A percentile compares a stretch with the other conserved stretches of the same genome.
Evolutionary conservation across 1,139 yeast genomes (phyloP).

Genomic region (Pichia sp.): DNA sequence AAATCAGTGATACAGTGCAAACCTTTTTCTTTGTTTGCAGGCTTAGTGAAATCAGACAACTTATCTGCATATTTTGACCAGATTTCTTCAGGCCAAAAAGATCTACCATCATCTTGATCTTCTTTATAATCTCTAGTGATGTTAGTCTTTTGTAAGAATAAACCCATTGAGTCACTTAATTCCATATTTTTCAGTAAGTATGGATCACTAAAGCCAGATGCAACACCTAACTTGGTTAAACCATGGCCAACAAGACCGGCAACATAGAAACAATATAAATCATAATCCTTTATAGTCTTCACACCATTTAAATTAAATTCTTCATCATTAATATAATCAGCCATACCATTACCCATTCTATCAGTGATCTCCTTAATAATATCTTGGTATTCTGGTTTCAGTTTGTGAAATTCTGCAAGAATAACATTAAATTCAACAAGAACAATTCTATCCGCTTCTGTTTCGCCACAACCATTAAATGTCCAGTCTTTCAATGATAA

Average conservation of each 20-base stretch:
- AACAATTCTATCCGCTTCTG: conserved; percentile 76
- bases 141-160: conserved; percentile 89
- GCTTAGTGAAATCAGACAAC: conserved; percentile 50
- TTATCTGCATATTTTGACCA: conserved; percentile 77
- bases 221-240: conserved; percentile 68
- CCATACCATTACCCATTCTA: conserved; percentile 97
- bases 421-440: conserved; percentile 68
- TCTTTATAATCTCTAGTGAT: conserved; percentile 93
- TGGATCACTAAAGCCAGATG: conserved; percentile 57
- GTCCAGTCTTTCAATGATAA: conserved; percentile 69
- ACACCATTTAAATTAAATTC: conserved; percentile 76
- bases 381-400: conserved; percentile 71
- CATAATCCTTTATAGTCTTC: conserved; percentile 70
- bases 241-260: conserved; percentile 99
- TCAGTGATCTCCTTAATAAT: conserved; percentile 70
- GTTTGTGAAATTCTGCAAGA: conserved; percentile 61
- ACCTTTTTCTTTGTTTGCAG: conserved; percentile 46
- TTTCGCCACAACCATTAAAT: conserved; percentile 64
- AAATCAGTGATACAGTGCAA: conserved; percentile 74
- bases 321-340: conserved; percentile 78
- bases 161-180: conserved; percentile 84
- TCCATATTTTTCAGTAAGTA: conserved; percentile 45
- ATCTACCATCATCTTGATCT: conserved; percentile 84
- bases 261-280: conserved; percentile 90
- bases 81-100: conserved; percentile 93